phyloP scores from a whole-genome alignment of 1,284 basidiomycete species.

The Malassezia slooffiae region DNA sequence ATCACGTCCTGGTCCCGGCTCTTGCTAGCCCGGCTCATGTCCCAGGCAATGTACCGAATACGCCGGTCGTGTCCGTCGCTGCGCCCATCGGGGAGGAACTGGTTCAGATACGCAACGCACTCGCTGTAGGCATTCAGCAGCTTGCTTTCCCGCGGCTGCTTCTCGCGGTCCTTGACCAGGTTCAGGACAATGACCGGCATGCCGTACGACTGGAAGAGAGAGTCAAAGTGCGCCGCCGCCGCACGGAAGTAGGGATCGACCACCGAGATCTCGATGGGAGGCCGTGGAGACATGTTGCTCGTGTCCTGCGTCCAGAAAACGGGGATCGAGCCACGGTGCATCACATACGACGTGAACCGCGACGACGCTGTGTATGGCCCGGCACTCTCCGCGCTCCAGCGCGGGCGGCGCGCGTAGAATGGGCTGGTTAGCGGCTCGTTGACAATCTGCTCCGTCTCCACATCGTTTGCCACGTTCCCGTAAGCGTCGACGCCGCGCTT shows the following conservation, averaged over 20 bases:
- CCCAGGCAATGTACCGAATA: constrained; percentile 89
- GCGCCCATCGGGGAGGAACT: constrained; percentile 62
- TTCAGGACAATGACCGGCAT: constrained; percentile 87
- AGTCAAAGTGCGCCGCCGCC: constrained; percentile 84
- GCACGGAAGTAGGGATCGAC: constrained; percentile 92
- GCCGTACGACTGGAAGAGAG: constrained; percentile 81
- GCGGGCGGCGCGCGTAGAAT: constrained; percentile 29
- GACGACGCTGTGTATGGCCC: constrained; percentile 48
- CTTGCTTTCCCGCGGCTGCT: constrained; percentile 80
- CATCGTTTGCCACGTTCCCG: constrained; percentile 96
- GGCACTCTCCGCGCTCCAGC: not conserved
- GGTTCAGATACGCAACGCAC: constrained; percentile 86
- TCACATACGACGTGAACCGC: constrained; percentile 86
- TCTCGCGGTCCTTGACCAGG: constrained; percentile 59
- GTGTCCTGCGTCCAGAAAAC: constrained; percentile 92
- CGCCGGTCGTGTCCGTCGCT: constrained; percentile 55
- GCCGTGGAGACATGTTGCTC: constrained; percentile 76
- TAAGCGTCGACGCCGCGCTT: constrained; percentile 82
- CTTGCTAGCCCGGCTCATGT: constrained; percentile 55
- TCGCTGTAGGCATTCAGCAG: constrained; percentile 80
- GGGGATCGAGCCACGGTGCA: constrained; percentile 91
- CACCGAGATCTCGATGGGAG: constrained; percentile 79
- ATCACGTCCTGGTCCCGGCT: constrained; percentile 94
- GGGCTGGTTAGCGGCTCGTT: constrained; percentile 73
- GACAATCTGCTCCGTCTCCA: constrained; percentile 97